phyloP scores from a whole-genome alignment of 2,329 filamentous ascomycete species.

The Rhynchosporium agropyri region DNA sequence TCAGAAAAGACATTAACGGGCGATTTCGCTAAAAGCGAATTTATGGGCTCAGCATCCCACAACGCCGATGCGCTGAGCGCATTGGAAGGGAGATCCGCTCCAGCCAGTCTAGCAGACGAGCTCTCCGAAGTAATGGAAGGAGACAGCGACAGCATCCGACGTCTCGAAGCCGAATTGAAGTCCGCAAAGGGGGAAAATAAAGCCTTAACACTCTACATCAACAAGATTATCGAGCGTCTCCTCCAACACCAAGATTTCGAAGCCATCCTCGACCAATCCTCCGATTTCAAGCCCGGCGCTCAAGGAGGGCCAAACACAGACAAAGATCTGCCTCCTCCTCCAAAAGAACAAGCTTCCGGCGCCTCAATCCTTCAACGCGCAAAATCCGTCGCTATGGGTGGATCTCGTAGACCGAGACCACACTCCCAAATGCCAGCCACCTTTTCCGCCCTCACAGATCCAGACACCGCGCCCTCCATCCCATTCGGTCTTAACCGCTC shows the following conservation, averaged over 20 bases:
- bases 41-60: constrained; percentile 63
- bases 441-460: constrained; percentile 59
- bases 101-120: constrained; percentile 81
- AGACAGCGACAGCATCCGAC: constrained; percentile 63
- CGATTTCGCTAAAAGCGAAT: constrained; percentile 82
- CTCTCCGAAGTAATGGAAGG: constrained; percentile 71
- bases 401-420: constrained; percentile 51
- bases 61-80: constrained; percentile 68
- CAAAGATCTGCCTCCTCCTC: constrained; percentile 80
- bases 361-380: constrained; percentile 61
- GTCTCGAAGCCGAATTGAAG: constrained; percentile 78
- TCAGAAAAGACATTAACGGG: constrained; percentile 95
- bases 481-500: constrained; percentile 64
- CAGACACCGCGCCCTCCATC: constrained; percentile 74
- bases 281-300: constrained; percentile 55
- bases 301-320: constrained; percentile 48
- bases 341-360: constrained; percentile 50
- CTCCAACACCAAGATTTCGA: constrained; percentile 95
- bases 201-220: constrained; percentile 95
- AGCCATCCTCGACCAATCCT: constrained; percentile 83
- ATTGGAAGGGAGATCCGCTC: constrained; percentile 58
- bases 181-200: constrained; percentile 92
- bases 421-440: constrained; percentile 57
- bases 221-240: constrained; percentile 96
- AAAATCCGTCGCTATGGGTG: constrained; percentile 60